Percentiles rank a stretch among this genome's conserved stretches.
Conservation (phyloP, 805 yeast species). For the Yamadazyma akitaensis region DNA sequence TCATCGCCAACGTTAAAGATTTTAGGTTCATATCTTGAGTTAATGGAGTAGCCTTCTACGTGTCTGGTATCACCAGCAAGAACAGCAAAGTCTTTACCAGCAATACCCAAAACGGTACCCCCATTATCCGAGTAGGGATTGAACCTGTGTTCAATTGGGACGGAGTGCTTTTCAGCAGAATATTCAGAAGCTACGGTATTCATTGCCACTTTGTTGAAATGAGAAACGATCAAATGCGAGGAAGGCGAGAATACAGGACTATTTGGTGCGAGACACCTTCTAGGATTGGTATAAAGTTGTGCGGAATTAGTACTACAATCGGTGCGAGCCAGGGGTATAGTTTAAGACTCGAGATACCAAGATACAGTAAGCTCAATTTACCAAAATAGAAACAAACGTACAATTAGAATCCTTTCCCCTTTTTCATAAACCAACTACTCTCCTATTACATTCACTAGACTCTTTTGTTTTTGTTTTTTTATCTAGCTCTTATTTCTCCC, state of each 20-base stretch:
- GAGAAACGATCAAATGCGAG: not conserved
- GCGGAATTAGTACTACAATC: not conserved
- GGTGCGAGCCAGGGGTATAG: too few species aligned
- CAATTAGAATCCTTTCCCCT: too few species aligned
- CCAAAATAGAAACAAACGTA: too few species aligned
- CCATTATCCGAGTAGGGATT: conserved; percentile 95
- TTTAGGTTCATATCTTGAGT: conserved; percentile 89
- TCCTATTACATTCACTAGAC: too few species aligned
- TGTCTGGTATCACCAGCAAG: conserved; percentile 99
- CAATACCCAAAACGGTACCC: conserved; percentile 95
- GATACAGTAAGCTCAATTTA: too few species aligned
- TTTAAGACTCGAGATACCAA: too few species aligned
- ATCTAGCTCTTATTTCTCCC: not conserved
- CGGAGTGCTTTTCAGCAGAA: conserved; percentile 46
- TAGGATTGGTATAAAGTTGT: not conserved
- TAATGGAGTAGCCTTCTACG: conserved; percentile 88
- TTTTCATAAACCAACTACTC: too few species aligned
- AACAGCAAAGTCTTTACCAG: conserved; percentile 95
- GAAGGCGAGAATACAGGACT: not conserved
- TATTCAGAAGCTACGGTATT: conserved; percentile 60
- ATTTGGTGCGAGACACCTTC: not conserved
- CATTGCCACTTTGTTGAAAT: conserved; percentile 13
- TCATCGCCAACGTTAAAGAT: conserved; percentile 87
- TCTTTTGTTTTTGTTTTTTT: too few species aligned
- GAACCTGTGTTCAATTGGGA: conserved; percentile 87